These are phyloP conservation scores for Alternaria consortialis DNA, from an alignment of 2,329 filamentous ascomycete species.

Conservation along the genomic window DNA sequence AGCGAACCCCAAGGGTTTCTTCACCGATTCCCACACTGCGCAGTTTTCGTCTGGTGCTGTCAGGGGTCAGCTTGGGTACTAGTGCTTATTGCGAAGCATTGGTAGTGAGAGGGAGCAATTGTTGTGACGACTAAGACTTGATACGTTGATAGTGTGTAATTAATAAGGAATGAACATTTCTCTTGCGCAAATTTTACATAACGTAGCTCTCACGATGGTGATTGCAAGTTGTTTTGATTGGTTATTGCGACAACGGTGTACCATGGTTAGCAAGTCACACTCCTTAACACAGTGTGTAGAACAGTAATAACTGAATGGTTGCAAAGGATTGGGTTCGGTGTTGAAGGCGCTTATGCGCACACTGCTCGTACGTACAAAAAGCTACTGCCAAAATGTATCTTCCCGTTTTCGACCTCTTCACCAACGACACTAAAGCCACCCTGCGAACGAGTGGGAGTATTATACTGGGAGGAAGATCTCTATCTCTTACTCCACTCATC, in stretches of 20 bases:
- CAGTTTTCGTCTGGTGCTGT: constrained; percentile 61
- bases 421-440: not conserved
- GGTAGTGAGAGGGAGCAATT: not conserved
- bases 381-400: not conserved
- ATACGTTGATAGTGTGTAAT: not conserved
- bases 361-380: not conserved
- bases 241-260: not conserved
- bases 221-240: not conserved
- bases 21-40: constrained; percentile 63
- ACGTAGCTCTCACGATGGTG: not conserved
- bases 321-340: not conserved
- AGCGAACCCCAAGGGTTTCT: constrained; percentile 60
- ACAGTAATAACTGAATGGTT: not conserved
- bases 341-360: no score
- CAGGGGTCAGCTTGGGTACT: constrained; percentile 55
- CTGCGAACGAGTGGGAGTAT: not conserved
- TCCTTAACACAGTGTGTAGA: not conserved
- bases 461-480: no score
- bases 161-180: not conserved
- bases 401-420: not conserved
- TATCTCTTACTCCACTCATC: not conserved
- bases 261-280: not conserved
- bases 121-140: not conserved
- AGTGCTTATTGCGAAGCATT: not conserved
- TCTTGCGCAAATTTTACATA: not conserved